Evolutionary conservation across 2,329 filamentous ascomycete species (phyloP), one percentile per base, ranked within the genome.

Genomic region (Alternaria infectoria): DNA sequence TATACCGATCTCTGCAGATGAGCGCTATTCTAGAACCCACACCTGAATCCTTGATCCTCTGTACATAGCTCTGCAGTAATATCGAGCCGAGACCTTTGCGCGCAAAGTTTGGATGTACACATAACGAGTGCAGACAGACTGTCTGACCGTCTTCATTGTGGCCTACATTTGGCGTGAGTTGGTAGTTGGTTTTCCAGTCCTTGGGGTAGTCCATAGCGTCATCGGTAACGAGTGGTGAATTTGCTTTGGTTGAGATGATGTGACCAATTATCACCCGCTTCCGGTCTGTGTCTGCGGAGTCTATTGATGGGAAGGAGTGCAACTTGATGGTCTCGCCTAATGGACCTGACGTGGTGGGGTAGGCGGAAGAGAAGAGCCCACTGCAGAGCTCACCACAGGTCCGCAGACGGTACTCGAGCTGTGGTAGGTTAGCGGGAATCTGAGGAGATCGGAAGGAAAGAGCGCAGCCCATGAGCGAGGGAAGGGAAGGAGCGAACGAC

Each of bases 111-210:
- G 92, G 93, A 58, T 91, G 84, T 6, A 97, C 90, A 17, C 91
- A 92, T 6, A 97, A 85, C 0, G 92, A 95, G 80, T 97, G 94
- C 54, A 97, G 82, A 59, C 89, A 92, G 59, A 97, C 86, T 0
- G 92, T 96, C 46, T 88, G 82, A 43, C 93, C 93, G 15, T 84
- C 82, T 62, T 93, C 88, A 70, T 91, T 87, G 79, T 97, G 92
- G 30, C 93, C 93, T 10, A 88, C 74, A 9, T 69, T 67, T 23
- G 75, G 73, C 28, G 67, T 59, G 54, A 77, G 65, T 58, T 77
- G 68, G 71, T 75, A 77, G 28, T 76, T 77, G 9, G 84, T 83
- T 64, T 85, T 83, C 90, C 91, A 95, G 75, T 91, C 86, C 43
- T 83, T 78, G 1, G 93, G 93, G 45, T 90, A 85, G 21, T 85